These are phyloP conservation scores for Alternaria alternata DNA, from an alignment of 2,329 filamentous ascomycete species.

Conservation along the genomic window DNA sequence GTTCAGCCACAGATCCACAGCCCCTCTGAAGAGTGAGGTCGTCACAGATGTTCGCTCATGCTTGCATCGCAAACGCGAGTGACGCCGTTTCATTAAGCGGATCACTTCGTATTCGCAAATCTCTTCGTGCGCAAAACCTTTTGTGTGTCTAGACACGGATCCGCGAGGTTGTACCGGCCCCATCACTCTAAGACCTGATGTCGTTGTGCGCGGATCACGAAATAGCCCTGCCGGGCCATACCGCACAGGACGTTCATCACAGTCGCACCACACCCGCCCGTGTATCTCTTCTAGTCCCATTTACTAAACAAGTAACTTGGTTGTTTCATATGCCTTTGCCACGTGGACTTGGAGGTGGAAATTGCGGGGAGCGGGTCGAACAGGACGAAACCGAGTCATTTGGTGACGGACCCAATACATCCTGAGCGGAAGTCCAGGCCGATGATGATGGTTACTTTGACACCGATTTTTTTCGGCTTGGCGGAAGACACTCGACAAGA, in stretches of 20 bases:
- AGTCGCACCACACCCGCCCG: constrained; percentile 1
- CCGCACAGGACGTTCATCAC: not conserved
- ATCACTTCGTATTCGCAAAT: not conserved
- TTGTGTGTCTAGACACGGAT: constrained; percentile 5
- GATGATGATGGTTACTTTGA: not conserved
- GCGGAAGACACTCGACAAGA: not conserved
- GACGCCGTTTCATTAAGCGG: constrained; percentile 3
- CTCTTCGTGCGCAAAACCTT: not conserved
- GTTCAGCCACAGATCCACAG: constrained; percentile 1
- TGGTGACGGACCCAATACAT: not conserved
- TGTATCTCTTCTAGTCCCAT: not conserved
- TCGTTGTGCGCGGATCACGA: constrained; percentile 6
- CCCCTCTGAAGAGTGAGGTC: constrained; percentile 3
- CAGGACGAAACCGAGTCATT: constrained; percentile 8
- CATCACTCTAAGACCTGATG: not conserved
- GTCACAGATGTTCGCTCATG: constrained; percentile 3
- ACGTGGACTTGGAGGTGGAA: not conserved
- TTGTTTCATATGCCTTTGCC: constrained; percentile 6
- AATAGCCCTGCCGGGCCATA: not conserved
- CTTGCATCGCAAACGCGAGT: constrained; percentile 2
- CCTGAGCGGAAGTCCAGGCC: not conserved
- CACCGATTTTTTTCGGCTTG: not conserved
- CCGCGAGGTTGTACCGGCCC: not conserved
- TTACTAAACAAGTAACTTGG: constrained; percentile 1
- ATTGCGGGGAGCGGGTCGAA: constrained; percentile 4